Evolutionary conservation across 768 basidiomycete species (phyloP).

Genomic region (Naematelia aurantialba): DNA sequence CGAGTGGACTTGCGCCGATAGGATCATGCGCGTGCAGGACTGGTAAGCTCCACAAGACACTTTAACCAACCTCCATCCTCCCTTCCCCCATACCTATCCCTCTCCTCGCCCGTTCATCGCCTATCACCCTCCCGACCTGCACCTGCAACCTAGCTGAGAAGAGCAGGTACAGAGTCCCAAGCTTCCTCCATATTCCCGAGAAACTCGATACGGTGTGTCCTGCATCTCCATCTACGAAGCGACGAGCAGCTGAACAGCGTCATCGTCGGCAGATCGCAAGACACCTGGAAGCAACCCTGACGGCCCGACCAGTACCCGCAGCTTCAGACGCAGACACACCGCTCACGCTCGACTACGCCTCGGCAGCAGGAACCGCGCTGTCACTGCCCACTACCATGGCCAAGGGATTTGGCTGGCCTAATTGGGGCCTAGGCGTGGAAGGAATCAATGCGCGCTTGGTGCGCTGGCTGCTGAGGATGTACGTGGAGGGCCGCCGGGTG

Average conservation of each 20-base stretch:
- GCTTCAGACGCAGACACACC: slow-evolving; percentile 1
- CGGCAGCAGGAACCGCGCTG: slow-evolving; percentile 74
- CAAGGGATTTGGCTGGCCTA: slow-evolving; percentile 78
- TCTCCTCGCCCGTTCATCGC: not conserved
- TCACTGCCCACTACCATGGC: slow-evolving; percentile 74
- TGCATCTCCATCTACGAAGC: not conserved
- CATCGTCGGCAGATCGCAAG: not conserved
- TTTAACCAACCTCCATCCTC: no score
- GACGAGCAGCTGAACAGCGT: not conserved
- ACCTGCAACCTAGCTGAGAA: not conserved
- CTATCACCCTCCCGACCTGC: no score
- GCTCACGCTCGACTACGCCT: slow-evolving; percentile 74
- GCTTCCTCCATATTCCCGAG: slow-evolving; percentile 78
- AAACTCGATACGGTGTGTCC: slow-evolving; percentile 57
- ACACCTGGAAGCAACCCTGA: slow-evolving; percentile 30
- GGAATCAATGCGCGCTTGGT: slow-evolving; percentile 77
- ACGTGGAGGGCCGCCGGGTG: slow-evolving; percentile 18
- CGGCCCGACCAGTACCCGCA: slow-evolving; percentile 47
- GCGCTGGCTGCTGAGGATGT: slow-evolving; percentile 62
- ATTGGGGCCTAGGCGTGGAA: slow-evolving; percentile 70
- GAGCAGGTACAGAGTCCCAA: slow-evolving; percentile 71
- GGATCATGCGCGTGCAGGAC: slow-evolving; percentile 72
- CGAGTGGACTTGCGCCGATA: slow-evolving; percentile 58
- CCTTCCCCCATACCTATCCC: slow-evolving; percentile 3
- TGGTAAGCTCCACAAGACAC: no score